These are phyloP conservation scores for Hypoxylon sp. DNA, from an alignment of 2,329 filamentous ascomycete species.

Conservation along the genomic window DNA sequence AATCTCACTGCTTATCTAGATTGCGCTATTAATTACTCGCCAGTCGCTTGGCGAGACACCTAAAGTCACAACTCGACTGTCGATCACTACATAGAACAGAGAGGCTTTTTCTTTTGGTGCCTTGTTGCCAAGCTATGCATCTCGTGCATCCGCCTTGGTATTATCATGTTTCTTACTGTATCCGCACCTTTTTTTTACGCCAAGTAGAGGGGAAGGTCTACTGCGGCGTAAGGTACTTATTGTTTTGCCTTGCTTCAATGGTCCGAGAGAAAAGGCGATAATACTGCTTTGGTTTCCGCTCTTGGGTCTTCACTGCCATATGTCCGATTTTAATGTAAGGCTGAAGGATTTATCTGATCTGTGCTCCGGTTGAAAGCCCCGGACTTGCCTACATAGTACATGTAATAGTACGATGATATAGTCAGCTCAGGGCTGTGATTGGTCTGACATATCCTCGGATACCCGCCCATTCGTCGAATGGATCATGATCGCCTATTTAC, in stretches of 20 bases:
- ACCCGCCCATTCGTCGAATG: conserved; percentile 30
- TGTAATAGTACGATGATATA: conserved; percentile 16
- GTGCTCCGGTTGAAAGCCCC: conserved; percentile 28
- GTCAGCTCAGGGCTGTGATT: conserved; percentile 24
- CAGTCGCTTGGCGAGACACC: conserved; percentile 41
- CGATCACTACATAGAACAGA: conserved; percentile 26
- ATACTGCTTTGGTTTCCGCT: neutral
- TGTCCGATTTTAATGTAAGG: conserved; percentile 24
- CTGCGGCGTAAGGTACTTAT: neutral
- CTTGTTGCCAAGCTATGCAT: conserved; percentile 41
- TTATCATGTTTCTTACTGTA: conserved; percentile 29
- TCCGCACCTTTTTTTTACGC: conserved; percentile 15
- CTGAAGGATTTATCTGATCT: conserved; percentile 28
- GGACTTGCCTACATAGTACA: conserved; percentile 22
- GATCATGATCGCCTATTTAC: conserved; percentile 17
- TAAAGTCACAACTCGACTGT: conserved; percentile 29
- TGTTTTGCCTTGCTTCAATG: neutral
- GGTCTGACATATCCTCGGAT: conserved; percentile 37
- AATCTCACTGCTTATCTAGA: conserved; percentile 46
- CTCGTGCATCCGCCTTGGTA: conserved; percentile 35
- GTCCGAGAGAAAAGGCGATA: neutral
- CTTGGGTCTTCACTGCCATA: conserved; percentile 1
- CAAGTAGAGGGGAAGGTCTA: conserved; percentile 2
- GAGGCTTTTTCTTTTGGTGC: conserved; percentile 38
- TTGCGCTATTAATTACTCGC: conserved; percentile 47